Base-by-base conservation (phyloP, 2,329 filamentous ascomycete genomes). In the Penicillium sp. region DNA sequence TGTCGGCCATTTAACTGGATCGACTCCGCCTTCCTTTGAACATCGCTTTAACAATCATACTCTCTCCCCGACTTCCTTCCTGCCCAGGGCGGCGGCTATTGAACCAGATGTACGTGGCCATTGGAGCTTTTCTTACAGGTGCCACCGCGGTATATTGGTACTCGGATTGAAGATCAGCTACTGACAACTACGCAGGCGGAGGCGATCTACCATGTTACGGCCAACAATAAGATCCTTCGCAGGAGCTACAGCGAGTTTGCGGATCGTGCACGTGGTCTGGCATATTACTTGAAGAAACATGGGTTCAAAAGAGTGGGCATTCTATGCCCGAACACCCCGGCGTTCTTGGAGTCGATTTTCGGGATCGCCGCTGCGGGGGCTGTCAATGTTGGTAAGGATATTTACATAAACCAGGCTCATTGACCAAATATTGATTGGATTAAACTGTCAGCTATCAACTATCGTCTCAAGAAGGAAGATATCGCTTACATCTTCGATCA, bases 401-500 rank as follows among this genome's bases (percentile, higher is more conserved):
- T 7, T 8, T 7, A 7, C 4, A 32, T 29, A 25, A 10, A 41
- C n/a, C 7, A 12, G 1, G 9, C 9, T 4, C 3, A 32, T 18
- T 15, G 18, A 20, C 12, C 33, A 10, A 13, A 12, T 29, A 37
- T 20, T 10, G 7, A 20, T 15, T 23, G 18, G 12, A 31, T 35
- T 6, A 5, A 80, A 80, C 33, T 61, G 67, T 3, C 56, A 74
- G 80, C 78, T 3, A 81, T 85, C 40, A 89, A 89, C 58, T 88
- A 88, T 60, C 75, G 86, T 2, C 74, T 96, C 40, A 93, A 93
- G 67, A 76, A 81, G 31, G 88, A 91, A 54, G 93, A 98, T 63
- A 86, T 98, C 50, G 77, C 81, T 18, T 98, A 97, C 69, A 95
- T 97, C 53, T 89, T 98, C 63, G 81, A 85, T 35, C 92, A 91